Evolutionary conservation across 129 eudicot genomes (phyloP).

Genomic region (Pittosporum tobira): DNA sequence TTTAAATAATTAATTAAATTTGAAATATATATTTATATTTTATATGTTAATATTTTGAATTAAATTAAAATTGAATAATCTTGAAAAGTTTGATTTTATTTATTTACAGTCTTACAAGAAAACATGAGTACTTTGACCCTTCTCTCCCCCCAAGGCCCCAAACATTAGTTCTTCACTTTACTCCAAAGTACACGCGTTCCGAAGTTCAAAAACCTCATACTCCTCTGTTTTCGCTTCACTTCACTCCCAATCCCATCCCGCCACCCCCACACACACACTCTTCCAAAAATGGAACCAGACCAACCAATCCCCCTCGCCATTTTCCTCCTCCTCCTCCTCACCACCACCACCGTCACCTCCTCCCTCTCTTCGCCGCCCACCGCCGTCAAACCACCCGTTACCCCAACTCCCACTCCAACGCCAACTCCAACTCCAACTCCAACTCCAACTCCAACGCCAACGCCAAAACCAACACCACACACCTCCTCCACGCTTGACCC

Average conservation of each 20-base stretch:
- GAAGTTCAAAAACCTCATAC: too few species aligned
- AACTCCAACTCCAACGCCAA: constrained; percentile 10
- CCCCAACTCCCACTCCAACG: not conserved
- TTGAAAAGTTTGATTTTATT: too few species aligned
- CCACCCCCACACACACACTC: constrained; percentile 11
- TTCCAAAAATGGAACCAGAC: constrained; percentile 17
- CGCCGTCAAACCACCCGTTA: constrained; percentile 7
- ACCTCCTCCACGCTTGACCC: constrained; percentile 61
- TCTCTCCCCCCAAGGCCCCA: not conserved
- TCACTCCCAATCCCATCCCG: constrained; percentile 4
- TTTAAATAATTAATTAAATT: too few species aligned
- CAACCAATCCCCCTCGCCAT: constrained; percentile 21
- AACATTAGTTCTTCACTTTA: not conserved
- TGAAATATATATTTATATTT: too few species aligned
- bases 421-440: constrained; percentile 24
- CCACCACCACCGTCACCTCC: constrained; percentile 12
- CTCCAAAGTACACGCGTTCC: not conserved
- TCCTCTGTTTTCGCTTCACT: too few species aligned
- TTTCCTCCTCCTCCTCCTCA: constrained; percentile 16
- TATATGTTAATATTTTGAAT: too few species aligned
- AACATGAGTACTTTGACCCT: not conserved
- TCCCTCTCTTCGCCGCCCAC: constrained; percentile 19
- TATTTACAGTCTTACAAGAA: too few species aligned
- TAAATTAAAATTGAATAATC: too few species aligned
- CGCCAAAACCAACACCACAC: constrained; percentile 23